Evolutionary conservation across 306 rosid genomes (phyloP).

Genomic region (Medicago lupulina): DNA sequence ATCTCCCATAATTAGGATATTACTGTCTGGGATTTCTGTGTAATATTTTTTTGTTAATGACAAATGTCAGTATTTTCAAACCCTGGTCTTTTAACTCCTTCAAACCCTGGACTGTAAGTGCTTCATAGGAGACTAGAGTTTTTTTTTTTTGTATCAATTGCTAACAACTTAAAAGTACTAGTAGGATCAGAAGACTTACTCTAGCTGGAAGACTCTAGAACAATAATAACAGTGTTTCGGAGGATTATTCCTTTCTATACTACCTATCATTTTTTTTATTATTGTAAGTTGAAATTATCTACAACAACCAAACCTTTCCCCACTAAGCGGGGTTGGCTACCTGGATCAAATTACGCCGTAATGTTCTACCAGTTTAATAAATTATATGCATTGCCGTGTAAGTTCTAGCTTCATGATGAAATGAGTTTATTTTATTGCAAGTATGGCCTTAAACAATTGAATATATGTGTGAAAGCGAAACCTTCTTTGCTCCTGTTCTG

Average conservation of each 20-base stretch:
- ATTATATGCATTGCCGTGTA: not conserved
- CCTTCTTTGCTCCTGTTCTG: not conserved
- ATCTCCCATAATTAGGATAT: not conserved
- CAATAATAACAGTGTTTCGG: not conserved
- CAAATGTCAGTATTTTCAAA: too few relatives aligned
- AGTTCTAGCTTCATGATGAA: conserved; percentile 26
- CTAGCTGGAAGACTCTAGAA: not conserved
- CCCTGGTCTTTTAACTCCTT: too few relatives aligned
- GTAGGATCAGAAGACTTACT: not conserved
- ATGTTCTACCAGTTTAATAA: not conserved
- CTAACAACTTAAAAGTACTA: not conserved
- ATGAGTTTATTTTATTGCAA: conserved; percentile 7
- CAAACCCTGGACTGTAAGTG: not conserved
- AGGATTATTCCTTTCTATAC: too few relatives aligned
- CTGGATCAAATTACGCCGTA: too few relatives aligned
- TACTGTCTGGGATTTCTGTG: not conserved
- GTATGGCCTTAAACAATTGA: not conserved
- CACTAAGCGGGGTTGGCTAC: too few relatives aligned
- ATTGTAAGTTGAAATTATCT: not conserved
- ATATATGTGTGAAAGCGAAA: not conserved
- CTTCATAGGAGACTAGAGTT: not conserved
- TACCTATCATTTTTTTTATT: not conserved
- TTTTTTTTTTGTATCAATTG: not conserved
- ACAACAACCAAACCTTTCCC: too few relatives aligned
- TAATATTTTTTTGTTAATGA: not conserved